Base-by-base conservation (phyloP, 106 monocot genomes). In the Posidonia australis region DNA sequence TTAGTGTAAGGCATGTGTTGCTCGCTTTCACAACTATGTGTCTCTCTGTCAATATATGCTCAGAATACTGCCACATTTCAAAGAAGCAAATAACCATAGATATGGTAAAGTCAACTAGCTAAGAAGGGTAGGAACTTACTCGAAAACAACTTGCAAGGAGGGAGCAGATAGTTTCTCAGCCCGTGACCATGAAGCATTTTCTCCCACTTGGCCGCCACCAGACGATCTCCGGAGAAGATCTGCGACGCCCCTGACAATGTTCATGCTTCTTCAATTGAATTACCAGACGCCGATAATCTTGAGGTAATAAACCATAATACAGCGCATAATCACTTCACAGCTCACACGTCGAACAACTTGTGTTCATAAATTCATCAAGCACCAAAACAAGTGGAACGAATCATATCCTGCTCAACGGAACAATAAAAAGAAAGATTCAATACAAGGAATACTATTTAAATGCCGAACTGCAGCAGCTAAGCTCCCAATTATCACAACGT, bases 221-320 rank as follows among this genome's bases (percentile, higher is more conserved):
- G 94, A 74, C 43, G 90, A 84, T 65, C 84, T 86, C 74, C 84
- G 79, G 23, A 94, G 72, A 32, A 94, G 90, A 75, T 90, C 94
- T 55, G 94, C 86, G 23, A 94, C 94, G 22, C 94, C 94, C 74
- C 86, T 94, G 23, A 94, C 89, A 26, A 94, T 80, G 51, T 94
- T 94, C 94, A 94, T 94, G 18, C 28, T 21, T 66, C 52, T 19
- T n/a, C 60, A 66, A 17, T 16, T 25, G 5, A 55, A 25, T 17
- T 26, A 55, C 10, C 4, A 55, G 10, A 55, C 49, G 22, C 55
- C 21, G 25, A 55, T 26, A 22, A 24, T 55, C 12, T 55, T 55
- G 10, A 55, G 24, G n/a, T 55, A 55, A 26, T 55, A 26, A 22
- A 24, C 12, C 21, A 55, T 26, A 2, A 55, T 55, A 24, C 10